Conservation (phyloP, 2,329 filamentous ascomycete genomes). For the Rhytidhysteron rufulum region DNA sequence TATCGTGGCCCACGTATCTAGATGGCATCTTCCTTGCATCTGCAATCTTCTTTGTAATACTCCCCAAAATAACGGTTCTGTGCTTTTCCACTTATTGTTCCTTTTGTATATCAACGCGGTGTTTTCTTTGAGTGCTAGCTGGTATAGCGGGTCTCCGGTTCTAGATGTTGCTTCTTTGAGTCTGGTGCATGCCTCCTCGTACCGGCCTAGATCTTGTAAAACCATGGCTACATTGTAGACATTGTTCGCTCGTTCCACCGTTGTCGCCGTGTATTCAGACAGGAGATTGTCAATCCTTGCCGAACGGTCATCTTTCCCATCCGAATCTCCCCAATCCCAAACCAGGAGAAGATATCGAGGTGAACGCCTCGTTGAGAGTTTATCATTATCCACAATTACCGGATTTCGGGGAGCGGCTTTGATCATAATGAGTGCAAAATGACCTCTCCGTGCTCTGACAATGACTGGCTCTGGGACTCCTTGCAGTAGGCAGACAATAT, state of each 20-base stretch:
- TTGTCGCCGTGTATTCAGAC: not conserved
- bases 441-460: not conserved
- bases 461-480: conserved; percentile 1
- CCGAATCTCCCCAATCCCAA: conserved; percentile 1
- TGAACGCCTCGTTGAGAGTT: too few relatives aligned
- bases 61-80: not conserved
- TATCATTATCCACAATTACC: not conserved
- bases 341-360: not conserved
- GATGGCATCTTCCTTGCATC: not conserved
- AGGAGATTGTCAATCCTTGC: not conserved
- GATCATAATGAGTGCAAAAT: conserved; percentile 1
- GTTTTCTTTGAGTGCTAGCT: not conserved
- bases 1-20: not conserved
- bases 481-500: conserved; percentile 3
- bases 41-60: not conserved
- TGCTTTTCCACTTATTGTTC: not conserved
- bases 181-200: conserved; percentile 1
- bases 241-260: not conserved
- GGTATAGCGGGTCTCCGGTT: not conserved
- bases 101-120: not conserved
- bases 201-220: not conserved
- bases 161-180: conserved; percentile 2
- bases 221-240: conserved; percentile 1
- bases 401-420: not conserved
- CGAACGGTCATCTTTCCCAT: too few relatives aligned